phyloP scores from a whole-genome alignment of 129 eudicot genomes.

The Pulicaria dysenterica region DNA sequence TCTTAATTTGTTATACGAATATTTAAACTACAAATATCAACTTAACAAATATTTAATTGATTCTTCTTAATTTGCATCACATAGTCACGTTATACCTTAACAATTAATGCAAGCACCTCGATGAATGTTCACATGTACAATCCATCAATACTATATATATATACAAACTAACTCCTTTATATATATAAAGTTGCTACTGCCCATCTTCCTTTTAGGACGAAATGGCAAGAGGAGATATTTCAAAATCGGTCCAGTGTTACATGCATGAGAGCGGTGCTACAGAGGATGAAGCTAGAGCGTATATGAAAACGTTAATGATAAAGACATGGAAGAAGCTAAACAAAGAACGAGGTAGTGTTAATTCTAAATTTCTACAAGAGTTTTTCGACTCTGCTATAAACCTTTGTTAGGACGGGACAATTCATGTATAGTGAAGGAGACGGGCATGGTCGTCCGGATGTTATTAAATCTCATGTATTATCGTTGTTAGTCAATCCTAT shows the following conservation, averaged over 20 bases:
- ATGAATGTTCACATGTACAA: no score
- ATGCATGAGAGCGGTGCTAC: conserved; percentile 42
- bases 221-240: conserved; percentile 42
- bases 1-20: no score
- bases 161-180: not conserved
- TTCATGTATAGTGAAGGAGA: conserved; percentile 42
- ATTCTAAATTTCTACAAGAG: conserved; percentile 10
- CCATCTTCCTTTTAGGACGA: conserved; percentile 22
- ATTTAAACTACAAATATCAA: no score
- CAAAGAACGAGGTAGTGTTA: conserved; percentile 7
- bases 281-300: conserved; percentile 41
- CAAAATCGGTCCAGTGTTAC: conserved; percentile 46
- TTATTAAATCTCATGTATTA: conserved; percentile 17
- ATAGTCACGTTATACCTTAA: no score
- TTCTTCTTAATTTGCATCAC: no score
- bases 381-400: conserved; percentile 28
- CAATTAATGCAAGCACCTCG: no score
- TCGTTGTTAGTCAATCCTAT: conserved; percentile 38
- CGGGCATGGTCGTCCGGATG: conserved; percentile 32
- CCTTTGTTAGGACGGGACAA: conserved; percentile 27
- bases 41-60: no score
- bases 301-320: conserved; percentile 16
- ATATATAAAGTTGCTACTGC: no score
- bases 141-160: no score
- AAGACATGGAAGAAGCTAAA: conserved; percentile 36